Conservation (phyloP, 768 basidiomycete genomes). For the Tricholoma sp. region DNA sequence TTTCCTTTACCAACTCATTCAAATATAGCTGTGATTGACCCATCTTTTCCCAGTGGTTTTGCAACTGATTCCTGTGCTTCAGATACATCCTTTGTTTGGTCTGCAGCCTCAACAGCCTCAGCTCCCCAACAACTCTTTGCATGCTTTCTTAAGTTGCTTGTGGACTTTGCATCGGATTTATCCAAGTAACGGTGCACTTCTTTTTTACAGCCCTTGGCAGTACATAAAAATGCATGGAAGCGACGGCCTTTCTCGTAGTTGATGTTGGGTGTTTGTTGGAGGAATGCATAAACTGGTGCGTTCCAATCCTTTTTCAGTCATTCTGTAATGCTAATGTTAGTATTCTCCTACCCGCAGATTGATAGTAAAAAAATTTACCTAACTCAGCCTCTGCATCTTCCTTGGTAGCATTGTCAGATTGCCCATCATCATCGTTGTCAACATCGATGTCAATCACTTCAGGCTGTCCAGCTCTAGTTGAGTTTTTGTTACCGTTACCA, state of each 20-base stretch:
- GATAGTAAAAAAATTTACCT: too few relatives aligned
- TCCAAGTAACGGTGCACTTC: background rate
- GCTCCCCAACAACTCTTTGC: slow-evolving; percentile 3
- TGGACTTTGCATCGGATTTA: background rate
- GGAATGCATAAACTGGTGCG: slow-evolving; percentile 1
- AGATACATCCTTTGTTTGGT: background rate
- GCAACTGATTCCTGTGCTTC: background rate
- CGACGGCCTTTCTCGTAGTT: background rate
- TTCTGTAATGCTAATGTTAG: too few relatives aligned
- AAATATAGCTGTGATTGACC: slow-evolving; percentile 22
- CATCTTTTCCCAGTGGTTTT: background rate
- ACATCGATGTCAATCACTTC: too few relatives aligned
- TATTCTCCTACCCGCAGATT: too few relatives aligned
- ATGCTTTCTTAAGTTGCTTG: slow-evolving; percentile 1
- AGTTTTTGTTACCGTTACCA: too few relatives aligned
- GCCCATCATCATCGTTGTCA: too few relatives aligned
- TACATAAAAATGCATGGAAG: background rate
- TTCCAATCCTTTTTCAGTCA: background rate
- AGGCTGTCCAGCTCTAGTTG: too few relatives aligned
- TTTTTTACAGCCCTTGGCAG: background rate
- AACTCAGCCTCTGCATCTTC: too few relatives aligned
- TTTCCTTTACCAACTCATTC: slow-evolving; percentile 18
- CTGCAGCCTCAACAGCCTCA: background rate
- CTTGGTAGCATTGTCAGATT: too few relatives aligned
- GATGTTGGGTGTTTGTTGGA: background rate